phyloP scores from a whole-genome alignment of 1,284 basidiomycete species.

The Fistulinella cinereoalba region DNA sequence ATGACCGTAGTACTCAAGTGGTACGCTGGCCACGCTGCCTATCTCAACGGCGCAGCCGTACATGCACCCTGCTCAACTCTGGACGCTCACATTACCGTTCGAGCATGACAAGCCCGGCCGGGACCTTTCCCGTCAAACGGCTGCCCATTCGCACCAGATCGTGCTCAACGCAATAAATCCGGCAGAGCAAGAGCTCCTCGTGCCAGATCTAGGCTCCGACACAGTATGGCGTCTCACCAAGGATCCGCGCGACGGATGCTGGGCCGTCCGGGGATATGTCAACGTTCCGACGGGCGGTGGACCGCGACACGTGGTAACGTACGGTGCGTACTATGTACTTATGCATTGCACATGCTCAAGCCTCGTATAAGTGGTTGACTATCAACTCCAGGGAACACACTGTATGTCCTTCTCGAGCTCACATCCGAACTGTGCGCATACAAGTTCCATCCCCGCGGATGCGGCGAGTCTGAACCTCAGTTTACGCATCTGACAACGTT shows the following conservation, averaged over 20 bases:
- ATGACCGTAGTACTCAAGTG: conserved; percentile 65
- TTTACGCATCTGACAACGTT: conserved; percentile 37
- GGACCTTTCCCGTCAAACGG: conserved; percentile 56
- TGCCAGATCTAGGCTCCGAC: conserved; percentile 72
- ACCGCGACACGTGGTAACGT: conserved; percentile 62
- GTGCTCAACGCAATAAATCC: conserved; percentile 36
- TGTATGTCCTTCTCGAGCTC: conserved; percentile 69
- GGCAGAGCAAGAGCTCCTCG: conserved; percentile 53
- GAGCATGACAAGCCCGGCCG: conserved; percentile 49
- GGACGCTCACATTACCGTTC: conserved; percentile 40
- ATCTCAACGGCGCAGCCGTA: conserved; percentile 48
- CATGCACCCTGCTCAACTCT: conserved; percentile 32
- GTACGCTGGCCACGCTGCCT: conserved; percentile 51
- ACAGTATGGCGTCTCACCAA: conserved; percentile 55
- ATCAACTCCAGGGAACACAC: conserved; percentile 40
- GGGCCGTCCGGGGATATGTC: conserved; percentile 47
- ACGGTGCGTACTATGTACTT: conserved; percentile 50
- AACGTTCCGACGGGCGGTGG: conserved; percentile 54
- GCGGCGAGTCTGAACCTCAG: conserved; percentile 17
- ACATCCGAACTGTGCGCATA: conserved; percentile 55
- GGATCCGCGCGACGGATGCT: conserved; percentile 36
- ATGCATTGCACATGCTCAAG: neutral
- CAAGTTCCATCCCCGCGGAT: conserved; percentile 43
- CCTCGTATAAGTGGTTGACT: neutral
- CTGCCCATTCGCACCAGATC: conserved; percentile 69